phyloP scores from a whole-genome alignment of 2,329 filamentous ascomycete species.

The Neopestalotiopsis clavispora region DNA sequence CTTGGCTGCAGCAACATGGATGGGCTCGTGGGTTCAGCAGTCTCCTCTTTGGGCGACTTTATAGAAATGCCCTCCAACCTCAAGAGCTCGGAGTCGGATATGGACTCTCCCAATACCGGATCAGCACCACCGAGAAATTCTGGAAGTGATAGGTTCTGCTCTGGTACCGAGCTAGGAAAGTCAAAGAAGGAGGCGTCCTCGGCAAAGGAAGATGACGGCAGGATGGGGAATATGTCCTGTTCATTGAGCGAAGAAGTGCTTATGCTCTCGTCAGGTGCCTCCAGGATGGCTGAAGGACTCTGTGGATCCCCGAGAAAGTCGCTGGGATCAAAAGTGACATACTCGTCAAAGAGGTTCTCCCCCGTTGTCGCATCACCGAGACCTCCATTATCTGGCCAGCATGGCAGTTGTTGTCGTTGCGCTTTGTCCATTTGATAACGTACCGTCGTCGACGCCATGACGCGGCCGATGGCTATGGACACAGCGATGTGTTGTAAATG shows the following conservation, averaged over 20 bases:
- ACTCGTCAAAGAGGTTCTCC: slow-evolving; percentile 40
- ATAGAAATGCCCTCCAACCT: slow-evolving; percentile 53
- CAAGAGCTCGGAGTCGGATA: slow-evolving; percentile 54
- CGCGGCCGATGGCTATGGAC: slow-evolving; percentile 14
- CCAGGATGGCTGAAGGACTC: slow-evolving; percentile 37
- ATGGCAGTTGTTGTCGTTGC: slow-evolving; percentile 23
- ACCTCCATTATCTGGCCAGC: slow-evolving; percentile 37
- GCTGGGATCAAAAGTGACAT: slow-evolving; percentile 36
- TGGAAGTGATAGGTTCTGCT: slow-evolving; percentile 22
- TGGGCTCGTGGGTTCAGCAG: slow-evolving; percentile 31
- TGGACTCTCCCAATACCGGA: slow-evolving; percentile 40
- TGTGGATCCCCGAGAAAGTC: slow-evolving; percentile 34
- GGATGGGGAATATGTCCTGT: slow-evolving; percentile 24
- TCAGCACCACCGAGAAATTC: slow-evolving; percentile 26
- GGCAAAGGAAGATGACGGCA: slow-evolving; percentile 16
- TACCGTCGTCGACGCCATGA: slow-evolving; percentile 36
- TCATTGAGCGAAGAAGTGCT: slow-evolving; percentile 27
- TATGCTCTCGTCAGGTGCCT: slow-evolving; percentile 28
- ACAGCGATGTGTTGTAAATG: slow-evolving; percentile 18
- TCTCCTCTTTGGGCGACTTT: slow-evolving; percentile 33
- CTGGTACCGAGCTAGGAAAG: neutral
- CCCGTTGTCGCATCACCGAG: slow-evolving; percentile 25
- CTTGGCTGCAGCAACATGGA: slow-evolving; percentile 31
- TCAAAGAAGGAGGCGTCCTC: neutral
- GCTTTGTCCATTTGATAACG: slow-evolving; percentile 38